Percentiles rank a stretch among this genome's conserved stretches.
These are phyloP conservation scores for Fusarium beomiforme DNA, from an alignment of 2,329 filamentous ascomycete genomes.

Conservation along the genomic window DNA sequence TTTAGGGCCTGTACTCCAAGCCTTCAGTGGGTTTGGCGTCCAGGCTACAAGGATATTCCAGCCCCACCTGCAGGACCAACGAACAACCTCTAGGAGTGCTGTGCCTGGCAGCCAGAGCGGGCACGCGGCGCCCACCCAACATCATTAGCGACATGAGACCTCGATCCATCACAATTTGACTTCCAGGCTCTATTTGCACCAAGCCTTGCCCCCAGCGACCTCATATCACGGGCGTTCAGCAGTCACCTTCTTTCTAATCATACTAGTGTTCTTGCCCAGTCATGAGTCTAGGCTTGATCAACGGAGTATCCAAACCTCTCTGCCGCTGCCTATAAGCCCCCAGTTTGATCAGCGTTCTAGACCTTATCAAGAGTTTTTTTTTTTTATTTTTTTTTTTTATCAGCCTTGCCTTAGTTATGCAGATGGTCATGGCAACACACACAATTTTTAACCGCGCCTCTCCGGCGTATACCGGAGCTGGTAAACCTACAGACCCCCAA, in stretches of 20 bases:
- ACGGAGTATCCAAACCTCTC: constrained; percentile 3
- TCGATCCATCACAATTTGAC: constrained; percentile 36
- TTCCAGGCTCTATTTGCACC: not conserved
- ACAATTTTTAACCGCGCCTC: constrained; percentile 23
- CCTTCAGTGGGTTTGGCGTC: constrained; percentile 5
- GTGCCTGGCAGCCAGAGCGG: constrained; percentile 36
- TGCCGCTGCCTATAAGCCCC: not conserved
- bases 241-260: not conserved
- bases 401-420: constrained; percentile 29
- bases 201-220: not conserved
- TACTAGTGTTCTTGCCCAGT: not conserved
- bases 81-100: constrained; percentile 26
- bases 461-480: constrained; percentile 28
- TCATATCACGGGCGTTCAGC: not conserved
- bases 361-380: constrained; percentile 7
- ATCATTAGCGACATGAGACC: constrained; percentile 23
- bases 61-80: constrained; percentile 19
- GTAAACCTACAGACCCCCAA: not conserved
- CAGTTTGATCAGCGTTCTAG: not conserved
- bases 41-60: constrained; percentile 10
- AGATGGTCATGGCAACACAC: constrained; percentile 1
- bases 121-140: constrained; percentile 31
- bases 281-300: constrained; percentile 6
- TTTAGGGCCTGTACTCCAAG: constrained; percentile 17
- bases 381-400: no score